A percentile compares a stretch with the other conserved stretches of the same genome.
These are phyloP conservation scores for Fraxinus baroniana DNA, from an alignment of 305 asterid species.

Conservation along the genomic window DNA sequence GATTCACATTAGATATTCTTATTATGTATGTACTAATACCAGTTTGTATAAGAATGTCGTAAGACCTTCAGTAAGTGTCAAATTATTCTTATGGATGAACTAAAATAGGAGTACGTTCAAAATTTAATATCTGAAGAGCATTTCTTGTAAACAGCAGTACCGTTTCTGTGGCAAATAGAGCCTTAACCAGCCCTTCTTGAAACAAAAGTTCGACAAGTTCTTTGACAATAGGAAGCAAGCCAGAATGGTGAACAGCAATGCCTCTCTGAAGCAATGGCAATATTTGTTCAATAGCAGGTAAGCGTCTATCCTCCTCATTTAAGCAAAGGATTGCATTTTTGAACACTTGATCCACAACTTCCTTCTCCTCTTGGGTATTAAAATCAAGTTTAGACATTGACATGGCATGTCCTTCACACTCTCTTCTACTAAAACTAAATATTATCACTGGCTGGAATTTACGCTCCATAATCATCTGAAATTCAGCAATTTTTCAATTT, in stretches of 20 bases:
- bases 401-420: conserved; percentile 98
- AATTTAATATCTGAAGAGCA: conserved; percentile 3
- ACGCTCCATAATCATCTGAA: conserved; percentile 96
- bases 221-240: conserved; percentile 92
- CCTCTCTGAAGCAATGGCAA: conserved; percentile 95
- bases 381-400: conserved; percentile 96
- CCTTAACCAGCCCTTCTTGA: conserved; percentile 99
- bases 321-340: conserved; percentile 75
- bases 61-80: not conserved
- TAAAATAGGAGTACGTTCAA: not conserved
- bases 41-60: not conserved
- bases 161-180: conserved; percentile 97
- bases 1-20: no score
- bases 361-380: conserved; percentile 84
- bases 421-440: conserved; percentile 96
- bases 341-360: conserved; percentile 81
- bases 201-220: conserved; percentile 96
- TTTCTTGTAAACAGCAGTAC: conserved; percentile 33
- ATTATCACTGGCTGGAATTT: conserved; percentile 95
- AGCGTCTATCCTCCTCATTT: conserved; percentile 84
- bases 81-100: not conserved
- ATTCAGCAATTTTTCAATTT: conserved; percentile 21
- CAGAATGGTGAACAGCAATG: conserved; percentile 98
- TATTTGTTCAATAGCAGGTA: conserved; percentile 89
- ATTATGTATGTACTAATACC: no score